phyloP scores from a whole-genome alignment of 352 stramenopile species.

The Globisporangium ultimum region DNA sequence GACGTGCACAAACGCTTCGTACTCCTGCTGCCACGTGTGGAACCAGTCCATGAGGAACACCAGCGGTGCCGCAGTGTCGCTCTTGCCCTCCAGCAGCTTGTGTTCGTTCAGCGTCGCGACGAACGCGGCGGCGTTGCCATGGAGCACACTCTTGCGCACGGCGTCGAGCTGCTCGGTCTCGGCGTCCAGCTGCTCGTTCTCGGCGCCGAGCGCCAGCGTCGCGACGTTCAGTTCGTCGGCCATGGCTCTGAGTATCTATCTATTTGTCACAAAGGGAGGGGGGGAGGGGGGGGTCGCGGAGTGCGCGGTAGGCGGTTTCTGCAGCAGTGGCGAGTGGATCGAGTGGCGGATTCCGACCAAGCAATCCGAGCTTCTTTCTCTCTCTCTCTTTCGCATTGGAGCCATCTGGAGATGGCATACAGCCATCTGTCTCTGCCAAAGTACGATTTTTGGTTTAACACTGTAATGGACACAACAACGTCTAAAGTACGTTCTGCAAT shows the following conservation, averaged over 20 bases:
- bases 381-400: neutral
- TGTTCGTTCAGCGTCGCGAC: slow-evolving; percentile 27
- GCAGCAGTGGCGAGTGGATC: slow-evolving; percentile 3
- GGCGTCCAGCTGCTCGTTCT: slow-evolving; percentile 22
- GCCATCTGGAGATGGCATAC: neutral
- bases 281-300: no score
- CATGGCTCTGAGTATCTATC: slow-evolving; percentile 20
- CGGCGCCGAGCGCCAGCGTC: slow-evolving; percentile 38
- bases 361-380: neutral
- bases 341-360: neutral
- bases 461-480: neutral
- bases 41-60: slow-evolving; percentile 84
- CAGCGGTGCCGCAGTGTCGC: slow-evolving; percentile 33
- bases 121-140: slow-evolving; percentile 45
- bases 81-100: slow-evolving; percentile 21
- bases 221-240: slow-evolving; percentile 37
- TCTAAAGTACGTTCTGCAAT: no score
- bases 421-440: neutral
- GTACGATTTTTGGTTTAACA: neutral
- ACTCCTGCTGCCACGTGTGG: slow-evolving; percentile 85
- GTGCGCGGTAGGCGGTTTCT: neutral
- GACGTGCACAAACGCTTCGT: slow-evolving; percentile 76
- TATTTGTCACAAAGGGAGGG: no score
- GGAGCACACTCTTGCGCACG: slow-evolving; percentile 58
- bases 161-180: slow-evolving; percentile 43